These are phyloP conservation scores for Cystobasidium pallidum DNA, from an alignment of 1,284 basidiomycete species.

Conservation along the genomic window DNA sequence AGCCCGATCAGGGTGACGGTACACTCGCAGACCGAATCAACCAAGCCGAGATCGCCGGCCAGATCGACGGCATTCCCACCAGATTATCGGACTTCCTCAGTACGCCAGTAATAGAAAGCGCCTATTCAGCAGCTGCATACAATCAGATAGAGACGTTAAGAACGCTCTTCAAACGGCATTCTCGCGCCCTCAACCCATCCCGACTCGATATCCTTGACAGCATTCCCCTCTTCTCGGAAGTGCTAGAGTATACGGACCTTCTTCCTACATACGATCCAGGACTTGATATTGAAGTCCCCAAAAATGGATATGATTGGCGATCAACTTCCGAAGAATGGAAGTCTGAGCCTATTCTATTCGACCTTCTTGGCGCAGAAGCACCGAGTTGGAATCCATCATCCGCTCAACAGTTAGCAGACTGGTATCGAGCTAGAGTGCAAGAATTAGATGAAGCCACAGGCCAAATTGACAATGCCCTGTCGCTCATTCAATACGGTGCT, in stretches of 20 bases:
- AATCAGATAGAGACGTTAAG: conserved; percentile 66
- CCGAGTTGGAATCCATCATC: conserved; percentile 47
- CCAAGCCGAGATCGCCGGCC: no score
- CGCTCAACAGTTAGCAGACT: conserved; percentile 63
- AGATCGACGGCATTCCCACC: neutral
- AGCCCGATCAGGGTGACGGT: neutral
- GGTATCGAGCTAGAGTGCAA: conserved; percentile 73
- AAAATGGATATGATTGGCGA: conserved; percentile 59
- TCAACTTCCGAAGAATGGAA: conserved; percentile 42
- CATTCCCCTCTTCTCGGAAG: conserved; percentile 72
- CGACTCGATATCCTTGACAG: conserved; percentile 71
- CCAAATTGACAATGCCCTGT: conserved; percentile 75
- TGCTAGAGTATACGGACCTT: conserved; percentile 66
- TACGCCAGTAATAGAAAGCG: conserved; percentile 64
- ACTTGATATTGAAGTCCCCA: conserved; percentile 59
- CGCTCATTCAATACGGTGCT: conserved; percentile 79
- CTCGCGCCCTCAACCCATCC: conserved; percentile 65
- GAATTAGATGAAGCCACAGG: conserved; percentile 69
- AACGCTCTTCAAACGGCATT: conserved; percentile 66
- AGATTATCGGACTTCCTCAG: conserved; percentile 64
- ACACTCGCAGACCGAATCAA: no score
- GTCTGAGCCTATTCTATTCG: neutral
- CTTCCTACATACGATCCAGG: conserved; percentile 67
- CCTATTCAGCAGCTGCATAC: conserved; percentile 68
- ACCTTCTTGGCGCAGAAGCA: neutral